Conservation (phyloP, 352 stramenopile species). For the Globisporangium spinosum region DNA sequence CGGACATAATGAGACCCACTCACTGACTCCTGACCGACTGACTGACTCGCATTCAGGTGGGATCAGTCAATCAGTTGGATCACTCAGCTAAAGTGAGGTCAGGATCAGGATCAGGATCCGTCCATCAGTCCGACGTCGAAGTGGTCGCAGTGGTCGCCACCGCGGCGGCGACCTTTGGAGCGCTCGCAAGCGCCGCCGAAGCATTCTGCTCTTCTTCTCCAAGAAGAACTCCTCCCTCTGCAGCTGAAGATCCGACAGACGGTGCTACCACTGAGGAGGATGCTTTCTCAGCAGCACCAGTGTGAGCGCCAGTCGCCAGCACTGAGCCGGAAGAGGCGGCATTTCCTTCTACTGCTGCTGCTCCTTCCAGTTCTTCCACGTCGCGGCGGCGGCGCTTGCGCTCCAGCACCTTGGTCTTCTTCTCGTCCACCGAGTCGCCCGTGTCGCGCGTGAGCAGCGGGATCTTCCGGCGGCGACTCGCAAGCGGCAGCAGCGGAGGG, state of each 20-base stretch:
- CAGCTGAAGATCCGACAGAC: not conserved
- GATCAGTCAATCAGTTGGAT: not conserved
- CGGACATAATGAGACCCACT: not conserved
- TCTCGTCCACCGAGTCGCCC: slow-evolving; percentile 75
- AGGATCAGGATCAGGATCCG: too few relatives aligned
- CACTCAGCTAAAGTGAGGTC: not conserved
- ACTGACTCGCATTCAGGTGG: not conserved
- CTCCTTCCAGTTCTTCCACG: slow-evolving; percentile 21
- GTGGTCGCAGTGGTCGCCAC: not conserved
- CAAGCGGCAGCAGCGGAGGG: slow-evolving; percentile 42
- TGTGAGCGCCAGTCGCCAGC: not conserved
- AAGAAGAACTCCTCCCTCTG: not conserved
- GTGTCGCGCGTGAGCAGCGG: slow-evolving; percentile 69
- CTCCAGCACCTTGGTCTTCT: slow-evolving; percentile 67
- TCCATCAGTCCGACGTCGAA: not conserved
- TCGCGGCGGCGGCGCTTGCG: slow-evolving; percentile 65
- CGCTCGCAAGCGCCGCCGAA: not conserved
- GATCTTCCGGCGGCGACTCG: slow-evolving; percentile 53
- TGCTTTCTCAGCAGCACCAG: not conserved
- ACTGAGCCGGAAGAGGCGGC: not conserved
- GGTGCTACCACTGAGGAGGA: not conserved
- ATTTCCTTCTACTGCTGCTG: not conserved
- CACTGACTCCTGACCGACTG: not conserved
- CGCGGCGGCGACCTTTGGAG: not conserved
- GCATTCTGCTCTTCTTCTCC: not conserved